Evolutionary conservation across 306 rosid species (phyloP), one percentile per base, ranked within the genome.

Genomic region (Cicer chorassanicum): DNA sequence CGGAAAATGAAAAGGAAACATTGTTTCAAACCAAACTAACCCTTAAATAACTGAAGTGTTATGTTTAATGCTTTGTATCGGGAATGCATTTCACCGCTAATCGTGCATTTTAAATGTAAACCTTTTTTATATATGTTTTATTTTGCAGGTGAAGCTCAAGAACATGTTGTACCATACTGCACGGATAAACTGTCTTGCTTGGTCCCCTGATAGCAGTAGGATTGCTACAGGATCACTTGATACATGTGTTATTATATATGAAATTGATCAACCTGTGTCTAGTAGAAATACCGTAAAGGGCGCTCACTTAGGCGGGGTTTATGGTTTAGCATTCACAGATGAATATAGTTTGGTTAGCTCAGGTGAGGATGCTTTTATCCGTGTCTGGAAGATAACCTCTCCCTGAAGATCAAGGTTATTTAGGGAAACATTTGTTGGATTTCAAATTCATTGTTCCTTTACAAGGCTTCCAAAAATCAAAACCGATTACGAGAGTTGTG

Each of bases 301-400:
- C 73, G 99, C 97, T 78, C 96, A 94, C 75, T 77, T 94, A 73
- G 99, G 99, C 6, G 99, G 99, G 39, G 99, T 92, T 39, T 94
- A 94, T 76, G 99, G 97, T 7, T 73, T 94, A 81, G 92, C 82
- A 72, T 94, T 94, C 89, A 88, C 91, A 7, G 96, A 94, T 68
- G 92, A 90, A 36, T 77, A 80, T 73, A 86, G 79, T 70, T 83
- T 94, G 82, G 89, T 84, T 60, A 94, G 97, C 91, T 94, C 99
- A 12, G 99, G 99, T 0, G 99, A 94, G 88, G 99, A 94, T 84
- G 99, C 97, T 16, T 94, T 91, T 82, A 90, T 94, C 61, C 99
- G 97, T 65, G 90, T 90, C 72, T 94, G 99, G 99, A 90, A 41
- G 82, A 73, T 90, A 74, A 82, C 85, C 69, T 87, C 93, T 11